phyloP scores from a whole-genome alignment of 768 basidiomycete species.

The Leccinum subgranulosum region DNA sequence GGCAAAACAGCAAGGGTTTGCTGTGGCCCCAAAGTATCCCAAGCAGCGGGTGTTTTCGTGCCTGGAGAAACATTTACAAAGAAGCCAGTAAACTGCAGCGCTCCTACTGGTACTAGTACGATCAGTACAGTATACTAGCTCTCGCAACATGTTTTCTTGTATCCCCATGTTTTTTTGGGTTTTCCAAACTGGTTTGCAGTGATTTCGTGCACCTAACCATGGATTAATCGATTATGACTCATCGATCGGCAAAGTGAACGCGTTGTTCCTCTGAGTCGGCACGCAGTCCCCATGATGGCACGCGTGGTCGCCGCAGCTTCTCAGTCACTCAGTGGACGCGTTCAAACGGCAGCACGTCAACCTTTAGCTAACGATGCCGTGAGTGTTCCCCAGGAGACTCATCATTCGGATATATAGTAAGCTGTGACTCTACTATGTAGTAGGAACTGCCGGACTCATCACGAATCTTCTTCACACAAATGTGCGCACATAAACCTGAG shows the following conservation, averaged over 20 bases:
- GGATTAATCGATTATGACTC: too few relatives aligned
- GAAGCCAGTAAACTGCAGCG: background rate
- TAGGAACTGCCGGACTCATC: background rate
- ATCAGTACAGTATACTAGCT: too few relatives aligned
- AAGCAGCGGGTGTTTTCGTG: conserved; percentile 60
- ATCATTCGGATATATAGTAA: conserved; percentile 4
- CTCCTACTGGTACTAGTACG: too few relatives aligned
- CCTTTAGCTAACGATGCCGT: background rate
- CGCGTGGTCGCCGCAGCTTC: background rate
- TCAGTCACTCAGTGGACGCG: conserved; percentile 11
- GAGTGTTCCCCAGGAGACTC: background rate
- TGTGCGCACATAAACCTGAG: conserved; percentile 17
- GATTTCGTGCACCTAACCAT: too few relatives aligned
- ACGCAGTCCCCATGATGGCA: background rate
- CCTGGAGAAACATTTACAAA: conserved; percentile 43
- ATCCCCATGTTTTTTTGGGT: too few relatives aligned
- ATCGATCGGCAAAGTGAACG: background rate
- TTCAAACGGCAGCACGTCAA: conserved; percentile 11
- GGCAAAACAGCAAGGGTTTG: conserved; percentile 49
- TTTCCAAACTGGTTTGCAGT: too few relatives aligned
- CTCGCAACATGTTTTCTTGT: too few relatives aligned
- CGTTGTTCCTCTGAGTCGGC: background rate
- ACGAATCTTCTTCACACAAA: background rate
- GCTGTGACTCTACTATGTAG: too few relatives aligned
- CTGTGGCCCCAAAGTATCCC: conserved; percentile 57